Evolutionary conservation across 306 rosid species (phyloP).

Genomic region (Inga laurina): DNA sequence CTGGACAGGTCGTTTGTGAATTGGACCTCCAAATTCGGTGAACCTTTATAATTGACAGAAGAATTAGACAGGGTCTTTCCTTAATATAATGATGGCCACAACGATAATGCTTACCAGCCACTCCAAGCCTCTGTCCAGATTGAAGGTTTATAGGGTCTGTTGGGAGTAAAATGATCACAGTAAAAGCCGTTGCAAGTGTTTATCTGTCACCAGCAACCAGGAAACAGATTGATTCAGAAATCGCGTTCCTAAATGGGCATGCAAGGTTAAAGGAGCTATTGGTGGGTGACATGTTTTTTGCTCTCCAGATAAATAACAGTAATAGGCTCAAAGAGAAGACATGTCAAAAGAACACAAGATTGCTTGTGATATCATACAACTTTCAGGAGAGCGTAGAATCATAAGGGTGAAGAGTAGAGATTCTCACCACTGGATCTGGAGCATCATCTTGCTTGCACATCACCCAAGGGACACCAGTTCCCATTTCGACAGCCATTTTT

Average conservation of each 20-base stretch:
- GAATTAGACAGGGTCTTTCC: constrained; percentile 8
- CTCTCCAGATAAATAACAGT: neutral
- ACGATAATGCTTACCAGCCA: constrained; percentile 74
- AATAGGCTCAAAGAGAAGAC: constrained; percentile 10
- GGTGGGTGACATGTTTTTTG: neutral
- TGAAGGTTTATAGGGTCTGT: constrained; percentile 87
- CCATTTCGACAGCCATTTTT: constrained; percentile 89
- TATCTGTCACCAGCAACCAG: constrained; percentile 57
- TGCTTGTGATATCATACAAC: constrained; percentile 16
- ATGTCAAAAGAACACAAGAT: neutral
- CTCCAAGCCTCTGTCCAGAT: constrained; percentile 99
- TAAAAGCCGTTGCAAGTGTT: constrained; percentile 98
- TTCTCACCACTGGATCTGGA: constrained; percentile 96
- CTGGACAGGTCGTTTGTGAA: constrained; percentile 87
- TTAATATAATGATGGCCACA: constrained; percentile 20
- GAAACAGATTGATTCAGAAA: constrained; percentile 34
- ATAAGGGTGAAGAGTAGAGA: constrained; percentile 10
- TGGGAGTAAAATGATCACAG: constrained; percentile 88
- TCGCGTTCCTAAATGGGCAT: neutral
- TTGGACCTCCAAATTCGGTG: constrained; percentile 89
- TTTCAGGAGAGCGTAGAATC: constrained; percentile 7
- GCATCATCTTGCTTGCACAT: constrained; percentile 99
- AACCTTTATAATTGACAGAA: constrained; percentile 61
- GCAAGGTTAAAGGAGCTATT: constrained; percentile 17
- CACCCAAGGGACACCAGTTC: constrained; percentile 97